phyloP scores from a whole-genome alignment of 176 grass and related monocot genomes.

The Aegilops longissima region DNA sequence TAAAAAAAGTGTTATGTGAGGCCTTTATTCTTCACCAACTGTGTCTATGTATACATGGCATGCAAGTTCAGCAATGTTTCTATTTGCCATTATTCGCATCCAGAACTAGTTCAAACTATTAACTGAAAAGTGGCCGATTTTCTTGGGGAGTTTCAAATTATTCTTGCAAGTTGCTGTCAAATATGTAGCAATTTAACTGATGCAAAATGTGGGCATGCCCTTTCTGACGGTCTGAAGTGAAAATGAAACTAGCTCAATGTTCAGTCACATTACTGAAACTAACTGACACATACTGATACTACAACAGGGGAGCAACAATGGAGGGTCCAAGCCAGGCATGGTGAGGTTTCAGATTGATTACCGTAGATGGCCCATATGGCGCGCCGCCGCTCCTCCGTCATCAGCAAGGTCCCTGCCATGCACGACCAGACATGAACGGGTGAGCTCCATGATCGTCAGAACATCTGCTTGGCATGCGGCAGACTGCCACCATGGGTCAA shows the following conservation, averaged over 20 bases:
- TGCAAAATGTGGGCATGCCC: background rate
- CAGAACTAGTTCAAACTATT: background rate
- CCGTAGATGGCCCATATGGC: conserved; percentile 99
- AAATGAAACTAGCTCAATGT: background rate
- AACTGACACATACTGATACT: background rate
- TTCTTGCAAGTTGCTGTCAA: conserved; percentile 10
- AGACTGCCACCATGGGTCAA: background rate
- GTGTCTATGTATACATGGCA: background rate
- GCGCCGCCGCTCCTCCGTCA: conserved; percentile 83
- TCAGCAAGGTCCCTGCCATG: conserved; percentile 78
- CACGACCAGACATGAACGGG: background rate
- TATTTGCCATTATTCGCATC: background rate
- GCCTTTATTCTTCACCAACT: conserved; percentile 11
- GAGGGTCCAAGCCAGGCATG: background rate
- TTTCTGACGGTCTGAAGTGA: background rate
- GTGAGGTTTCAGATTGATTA: conserved; percentile 25
- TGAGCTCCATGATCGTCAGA: background rate
- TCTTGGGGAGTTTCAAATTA: no score
- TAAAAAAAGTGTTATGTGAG: background rate
- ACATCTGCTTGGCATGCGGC: background rate
- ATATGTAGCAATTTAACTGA: background rate
- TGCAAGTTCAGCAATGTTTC: background rate
- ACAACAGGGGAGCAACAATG: background rate
- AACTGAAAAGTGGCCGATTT: background rate
- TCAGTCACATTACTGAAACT: background rate